Evolutionary conservation across 257 asterid species (phyloP).

Genomic region (Vinca minor): DNA sequence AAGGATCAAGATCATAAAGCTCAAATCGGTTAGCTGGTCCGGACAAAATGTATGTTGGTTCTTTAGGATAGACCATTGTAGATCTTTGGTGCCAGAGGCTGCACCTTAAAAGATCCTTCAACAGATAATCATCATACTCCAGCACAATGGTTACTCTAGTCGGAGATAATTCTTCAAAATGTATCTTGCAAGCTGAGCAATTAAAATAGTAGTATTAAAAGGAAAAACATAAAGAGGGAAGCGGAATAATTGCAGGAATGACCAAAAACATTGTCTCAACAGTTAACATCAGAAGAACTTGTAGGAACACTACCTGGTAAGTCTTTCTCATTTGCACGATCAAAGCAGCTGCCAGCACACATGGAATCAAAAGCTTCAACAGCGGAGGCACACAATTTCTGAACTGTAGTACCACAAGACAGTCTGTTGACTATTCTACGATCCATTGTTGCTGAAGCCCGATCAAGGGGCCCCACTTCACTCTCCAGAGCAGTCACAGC

Average conservation of each 20-base stretch:
- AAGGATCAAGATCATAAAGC: slow-evolving; percentile 26
- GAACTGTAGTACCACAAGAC: slow-evolving; percentile 62
- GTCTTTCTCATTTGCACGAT: slow-evolving; percentile 8
- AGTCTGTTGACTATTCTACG: slow-evolving; percentile 81
- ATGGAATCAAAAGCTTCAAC: slow-evolving; percentile 57
- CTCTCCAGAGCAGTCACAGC: slow-evolving; percentile 59
- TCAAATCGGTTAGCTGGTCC: slow-evolving; percentile 20
- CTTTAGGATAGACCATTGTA: slow-evolving; percentile 14
- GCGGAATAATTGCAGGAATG: not conserved
- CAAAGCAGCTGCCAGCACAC: slow-evolving; percentile 26
- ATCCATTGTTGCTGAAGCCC: slow-evolving; percentile 61
- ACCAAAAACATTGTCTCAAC: not conserved
- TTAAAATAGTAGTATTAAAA: not conserved
- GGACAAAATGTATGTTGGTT: slow-evolving; percentile 19
- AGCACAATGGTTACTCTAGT: slow-evolving; percentile 21
- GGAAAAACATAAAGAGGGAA: not conserved
- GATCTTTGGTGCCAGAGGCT: slow-evolving; percentile 26
- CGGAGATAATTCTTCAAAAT: slow-evolving; percentile 26
- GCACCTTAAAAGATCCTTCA: slow-evolving; percentile 22
- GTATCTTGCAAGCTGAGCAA: slow-evolving; percentile 23
- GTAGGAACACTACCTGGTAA: slow-evolving; percentile 13
- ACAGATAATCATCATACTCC: slow-evolving; percentile 17
- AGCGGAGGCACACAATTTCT: slow-evolving; percentile 62
- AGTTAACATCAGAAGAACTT: not conserved
- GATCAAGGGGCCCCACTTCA: slow-evolving; percentile 72